A percentile compares a stretch with the other conserved stretches of the same genome.
Conservation (phyloP, 2,329 filamentous ascomycete genomes). For the Fusarium camptoceras region DNA sequence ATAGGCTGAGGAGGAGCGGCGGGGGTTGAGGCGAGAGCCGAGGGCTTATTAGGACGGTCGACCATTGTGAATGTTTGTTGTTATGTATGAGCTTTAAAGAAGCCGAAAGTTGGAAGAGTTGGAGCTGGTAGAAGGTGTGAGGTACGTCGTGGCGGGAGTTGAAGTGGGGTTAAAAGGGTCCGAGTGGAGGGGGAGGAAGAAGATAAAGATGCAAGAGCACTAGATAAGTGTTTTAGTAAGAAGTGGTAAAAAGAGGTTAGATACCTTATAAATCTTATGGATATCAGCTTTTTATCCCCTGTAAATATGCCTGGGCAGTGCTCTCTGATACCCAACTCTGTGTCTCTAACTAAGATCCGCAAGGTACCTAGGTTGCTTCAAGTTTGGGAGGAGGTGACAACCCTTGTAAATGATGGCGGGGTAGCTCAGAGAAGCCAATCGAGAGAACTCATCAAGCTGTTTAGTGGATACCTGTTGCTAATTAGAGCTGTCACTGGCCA, state of each 20-base stretch:
- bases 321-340: conserved; percentile 8
- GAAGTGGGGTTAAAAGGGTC: conserved; percentile 39
- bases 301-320: not conserved
- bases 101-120: conserved; percentile 14
- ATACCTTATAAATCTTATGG: not conserved
- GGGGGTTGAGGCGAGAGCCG: conserved; percentile 79
- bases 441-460: not conserved
- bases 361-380: conserved; percentile 32
- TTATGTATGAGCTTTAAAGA: not conserved
- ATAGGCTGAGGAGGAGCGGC: conserved; percentile 79
- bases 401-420: conserved; percentile 33
- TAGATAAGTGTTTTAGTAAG: not conserved
- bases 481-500: conserved; percentile 26
- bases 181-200: conserved; percentile 26
- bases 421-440: conserved; percentile 35
- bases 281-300: not conserved
- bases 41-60: conserved; percentile 86
- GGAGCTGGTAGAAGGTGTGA: conserved; percentile 17
- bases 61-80: conserved; percentile 64
- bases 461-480: conserved; percentile 25
- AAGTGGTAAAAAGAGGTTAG: conserved; percentile 2
- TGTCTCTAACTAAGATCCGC: conserved; percentile 12
- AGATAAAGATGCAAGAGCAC: conserved; percentile 9
- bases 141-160: conserved; percentile 23
- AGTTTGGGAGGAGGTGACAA: conserved; percentile 23